phyloP scores from a whole-genome alignment of 306 rosid genomes.

The Alnus glutinosa region DNA sequence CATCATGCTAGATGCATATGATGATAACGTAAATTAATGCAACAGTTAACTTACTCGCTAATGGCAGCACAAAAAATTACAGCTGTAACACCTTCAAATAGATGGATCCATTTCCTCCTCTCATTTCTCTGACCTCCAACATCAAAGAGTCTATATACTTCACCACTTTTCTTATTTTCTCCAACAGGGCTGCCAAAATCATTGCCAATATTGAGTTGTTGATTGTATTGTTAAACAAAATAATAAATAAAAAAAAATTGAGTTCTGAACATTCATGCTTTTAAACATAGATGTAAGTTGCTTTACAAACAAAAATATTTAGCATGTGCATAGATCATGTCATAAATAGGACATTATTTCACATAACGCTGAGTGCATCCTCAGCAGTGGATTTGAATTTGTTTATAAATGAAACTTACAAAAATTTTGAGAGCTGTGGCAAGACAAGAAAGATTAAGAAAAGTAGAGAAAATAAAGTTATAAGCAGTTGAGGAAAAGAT shows the following conservation, averaged over 20 bases:
- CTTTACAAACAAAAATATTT: not conserved
- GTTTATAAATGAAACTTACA: not conserved
- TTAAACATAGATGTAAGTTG: not conserved
- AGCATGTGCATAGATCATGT: not conserved
- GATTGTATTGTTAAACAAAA: conserved; percentile 14
- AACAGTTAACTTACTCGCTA: conserved; percentile 76
- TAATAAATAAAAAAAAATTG: not conserved
- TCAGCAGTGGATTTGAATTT: not conserved
- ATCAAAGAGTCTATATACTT: conserved; percentile 93
- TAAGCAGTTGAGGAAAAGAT: not conserved
- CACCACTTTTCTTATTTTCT: conserved; percentile 95
- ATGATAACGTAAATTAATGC: conserved; percentile 18
- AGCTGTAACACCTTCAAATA: conserved; percentile 97
- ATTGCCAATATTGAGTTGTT: conserved; percentile 29
- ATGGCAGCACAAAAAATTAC: conserved; percentile 97
- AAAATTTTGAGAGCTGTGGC: not conserved
- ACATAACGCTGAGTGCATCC: not conserved
- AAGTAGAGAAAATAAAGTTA: not conserved
- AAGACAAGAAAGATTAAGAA: not conserved
- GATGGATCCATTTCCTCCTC: conserved; percentile 99
- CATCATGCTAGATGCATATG: conserved; percentile 19
- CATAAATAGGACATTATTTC: not conserved
- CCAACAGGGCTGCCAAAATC: conserved; percentile 88
- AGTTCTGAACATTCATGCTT: not conserved
- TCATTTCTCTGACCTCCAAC: conserved; percentile 99